Evolutionary conservation across 345 rosid genomes (phyloP).

Genomic region (Melaleuca quinquenervia): DNA sequence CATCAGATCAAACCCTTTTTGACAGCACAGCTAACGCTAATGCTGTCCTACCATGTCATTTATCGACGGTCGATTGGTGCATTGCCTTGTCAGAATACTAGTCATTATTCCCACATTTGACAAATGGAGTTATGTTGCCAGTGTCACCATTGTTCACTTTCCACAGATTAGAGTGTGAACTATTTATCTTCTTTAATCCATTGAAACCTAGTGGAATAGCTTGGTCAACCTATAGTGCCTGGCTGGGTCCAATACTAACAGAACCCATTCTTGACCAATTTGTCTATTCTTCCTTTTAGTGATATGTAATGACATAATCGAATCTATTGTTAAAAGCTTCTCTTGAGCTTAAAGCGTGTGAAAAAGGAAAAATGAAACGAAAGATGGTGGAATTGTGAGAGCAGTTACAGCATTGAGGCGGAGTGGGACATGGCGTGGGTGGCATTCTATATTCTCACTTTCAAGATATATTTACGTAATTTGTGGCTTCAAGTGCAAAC

Average conservation of each 20-base stretch:
- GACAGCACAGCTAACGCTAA: not conserved
- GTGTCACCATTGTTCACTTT: not conserved
- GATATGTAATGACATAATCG: not conserved
- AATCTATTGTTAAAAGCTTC: not conserved
- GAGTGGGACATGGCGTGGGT: not conserved
- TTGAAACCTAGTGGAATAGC: not conserved
- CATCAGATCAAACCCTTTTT: not conserved
- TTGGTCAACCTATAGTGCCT: not conserved
- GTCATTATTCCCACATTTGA: not conserved
- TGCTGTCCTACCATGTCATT: not conserved
- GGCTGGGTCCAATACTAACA: not conserved
- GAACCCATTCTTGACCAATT: not conserved
- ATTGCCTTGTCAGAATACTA: not conserved
- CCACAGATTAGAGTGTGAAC: not conserved
- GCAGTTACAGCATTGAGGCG: not conserved
- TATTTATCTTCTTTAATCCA: not conserved
- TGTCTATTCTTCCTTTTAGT: not conserved
- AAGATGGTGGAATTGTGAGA: not conserved
- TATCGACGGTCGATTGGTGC: not conserved
- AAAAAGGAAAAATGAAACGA: not conserved
- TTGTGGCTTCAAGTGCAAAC: not conserved
- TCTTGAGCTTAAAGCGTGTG: not conserved
- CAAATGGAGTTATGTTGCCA: not conserved
- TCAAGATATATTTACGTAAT: not conserved
- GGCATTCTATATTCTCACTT: not conserved